Evolutionary conservation across 495 filamentous ascomycete genomes (phyloP), one percentile per base, ranked within the genome.

Genomic region (Aspergillus haitiensis): DNA sequence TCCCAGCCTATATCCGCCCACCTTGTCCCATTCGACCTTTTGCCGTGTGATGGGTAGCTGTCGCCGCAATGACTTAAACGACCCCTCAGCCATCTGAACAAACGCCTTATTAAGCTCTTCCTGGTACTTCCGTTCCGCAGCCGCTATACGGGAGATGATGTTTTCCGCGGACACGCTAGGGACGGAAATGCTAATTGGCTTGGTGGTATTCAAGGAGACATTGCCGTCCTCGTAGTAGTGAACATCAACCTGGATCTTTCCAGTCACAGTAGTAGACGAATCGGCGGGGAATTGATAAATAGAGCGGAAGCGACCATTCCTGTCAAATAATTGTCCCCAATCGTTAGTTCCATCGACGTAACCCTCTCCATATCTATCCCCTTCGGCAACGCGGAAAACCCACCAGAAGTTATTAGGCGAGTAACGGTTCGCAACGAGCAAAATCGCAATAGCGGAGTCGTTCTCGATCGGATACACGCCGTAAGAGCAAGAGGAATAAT

Each of bases 181-280:
- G 5, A 91, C 71, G n/a, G 82, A 81, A 4, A 79, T 62, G 31
- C 77, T 75, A 31, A 95, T 65, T 5, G 88, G 81, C 78, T 97
- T 97, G 64, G 79, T 86, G 11, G 93, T 97, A 60, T 90, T 81
- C 45, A 99, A 82, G 2, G 94, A 85, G 46, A 99, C 95, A 67
- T 99, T 99, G 42, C 95, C 95, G 74, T 99, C 95, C 75, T 99
- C 95, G 81, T 98, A 99, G 83, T 99, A 99, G 81, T 99, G 95
- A 47, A 99, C 93, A 72, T 81, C 69, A 70, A 83, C 54, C 75
- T 84, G 63, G 74, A 79, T 67, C 53, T 76, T 77, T 68, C 76
- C 75, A 21, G 73, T 74, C 27, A 78, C 57, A 53, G 73, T 69
- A 36, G 75, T 67, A n/a, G 75, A 70, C 6, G 85, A 75, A 10